These are phyloP conservation scores for Cytospora chrysosperma DNA, from an alignment of 2,329 filamentous ascomycete species.

Conservation along the genomic window DNA sequence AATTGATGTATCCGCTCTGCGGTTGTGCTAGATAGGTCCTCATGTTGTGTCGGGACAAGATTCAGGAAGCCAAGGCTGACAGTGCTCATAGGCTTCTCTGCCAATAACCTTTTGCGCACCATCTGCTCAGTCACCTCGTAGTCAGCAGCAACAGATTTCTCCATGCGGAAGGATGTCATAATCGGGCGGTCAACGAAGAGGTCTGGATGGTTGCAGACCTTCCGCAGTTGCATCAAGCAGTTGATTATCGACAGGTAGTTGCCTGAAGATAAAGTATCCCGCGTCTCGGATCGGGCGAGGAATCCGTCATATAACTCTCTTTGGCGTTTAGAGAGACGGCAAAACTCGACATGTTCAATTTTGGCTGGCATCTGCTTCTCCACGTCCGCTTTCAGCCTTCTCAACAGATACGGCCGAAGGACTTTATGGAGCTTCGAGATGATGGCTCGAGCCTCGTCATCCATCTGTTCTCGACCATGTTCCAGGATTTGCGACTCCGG, in stretches of 20 bases:
- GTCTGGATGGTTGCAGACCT: constrained; percentile 98
- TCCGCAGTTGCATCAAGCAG: constrained; percentile 93
- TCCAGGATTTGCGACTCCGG: constrained; percentile 96
- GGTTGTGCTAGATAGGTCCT: constrained; percentile 57
- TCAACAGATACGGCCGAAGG: constrained; percentile 84
- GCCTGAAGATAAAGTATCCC: constrained; percentile 82
- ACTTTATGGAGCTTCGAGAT: constrained; percentile 94
- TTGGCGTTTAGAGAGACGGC: constrained; percentile 90
- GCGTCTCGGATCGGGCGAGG: constrained; percentile 84
- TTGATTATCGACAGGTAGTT: constrained; percentile 99
- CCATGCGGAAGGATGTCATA: constrained; percentile 94
- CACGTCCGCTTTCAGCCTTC: constrained; percentile 90
- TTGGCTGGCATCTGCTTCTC: constrained; percentile 99
- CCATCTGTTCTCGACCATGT: constrained; percentile 89
- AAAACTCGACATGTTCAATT: constrained; percentile 96
- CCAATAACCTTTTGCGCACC: constrained; percentile 65
- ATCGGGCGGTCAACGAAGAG: constrained; percentile 95
- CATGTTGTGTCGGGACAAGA: constrained; percentile 69
- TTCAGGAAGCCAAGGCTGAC: constrained; percentile 78
- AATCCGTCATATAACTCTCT: constrained; percentile 96
- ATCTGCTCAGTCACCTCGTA: constrained; percentile 72
- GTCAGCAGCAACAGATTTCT: constrained; percentile 70
- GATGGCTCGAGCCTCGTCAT: constrained; percentile 87
- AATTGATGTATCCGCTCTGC: constrained; percentile 61
- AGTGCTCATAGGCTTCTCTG: constrained; percentile 58